phyloP scores from a whole-genome alignment of 176 grass and related monocot genomes.

The Pharus latifolius region DNA sequence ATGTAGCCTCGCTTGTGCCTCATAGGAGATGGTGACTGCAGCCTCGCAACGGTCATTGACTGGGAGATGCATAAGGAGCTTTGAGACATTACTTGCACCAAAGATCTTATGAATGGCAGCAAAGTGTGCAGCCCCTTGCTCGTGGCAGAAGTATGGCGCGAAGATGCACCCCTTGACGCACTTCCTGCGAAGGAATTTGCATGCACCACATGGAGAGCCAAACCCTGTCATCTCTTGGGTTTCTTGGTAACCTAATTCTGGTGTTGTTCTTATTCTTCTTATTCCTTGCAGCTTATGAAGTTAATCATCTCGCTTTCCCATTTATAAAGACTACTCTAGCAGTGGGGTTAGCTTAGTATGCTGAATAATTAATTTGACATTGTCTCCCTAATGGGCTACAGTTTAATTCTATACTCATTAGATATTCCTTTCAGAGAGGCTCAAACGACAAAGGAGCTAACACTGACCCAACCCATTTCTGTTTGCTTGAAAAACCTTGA shows the following conservation, averaged over 20 bases:
- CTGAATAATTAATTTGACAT: constrained; percentile 48
- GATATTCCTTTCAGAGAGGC: constrained; percentile 20
- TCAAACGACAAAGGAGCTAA: not conserved
- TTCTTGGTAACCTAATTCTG: not conserved
- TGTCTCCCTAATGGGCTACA: constrained; percentile 75
- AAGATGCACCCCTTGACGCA: constrained; percentile 78
- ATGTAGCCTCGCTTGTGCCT: constrained; percentile 73
- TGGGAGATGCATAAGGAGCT: constrained; percentile 68
- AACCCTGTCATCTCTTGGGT: constrained; percentile 43
- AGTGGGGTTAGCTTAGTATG: constrained; percentile 13
- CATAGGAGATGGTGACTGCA: constrained; percentile 76
- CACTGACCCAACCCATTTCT: not conserved
- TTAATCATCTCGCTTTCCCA: constrained; percentile 29
- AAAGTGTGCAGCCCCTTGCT: constrained; percentile 74
- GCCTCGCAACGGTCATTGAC: constrained; percentile 59
- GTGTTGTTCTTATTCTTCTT: constrained; percentile 6
- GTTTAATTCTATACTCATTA: constrained; percentile 18
- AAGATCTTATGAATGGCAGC: constrained; percentile 89
- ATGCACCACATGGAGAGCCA: constrained; percentile 86
- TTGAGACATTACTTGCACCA: constrained; percentile 84
- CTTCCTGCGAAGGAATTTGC: constrained; percentile 94
- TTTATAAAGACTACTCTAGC: constrained; percentile 40
- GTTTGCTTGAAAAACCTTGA: not conserved
- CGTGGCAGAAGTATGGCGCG: constrained; percentile 78
- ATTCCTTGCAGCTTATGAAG: constrained; percentile 19